A percentile compares a stretch with the other conserved stretches of the same genome.
These are phyloP conservation scores for Rhizoclosmatium sp. DNA, from an alignment of 192 early-diverging fungal species.

Conservation along the genomic window DNA sequence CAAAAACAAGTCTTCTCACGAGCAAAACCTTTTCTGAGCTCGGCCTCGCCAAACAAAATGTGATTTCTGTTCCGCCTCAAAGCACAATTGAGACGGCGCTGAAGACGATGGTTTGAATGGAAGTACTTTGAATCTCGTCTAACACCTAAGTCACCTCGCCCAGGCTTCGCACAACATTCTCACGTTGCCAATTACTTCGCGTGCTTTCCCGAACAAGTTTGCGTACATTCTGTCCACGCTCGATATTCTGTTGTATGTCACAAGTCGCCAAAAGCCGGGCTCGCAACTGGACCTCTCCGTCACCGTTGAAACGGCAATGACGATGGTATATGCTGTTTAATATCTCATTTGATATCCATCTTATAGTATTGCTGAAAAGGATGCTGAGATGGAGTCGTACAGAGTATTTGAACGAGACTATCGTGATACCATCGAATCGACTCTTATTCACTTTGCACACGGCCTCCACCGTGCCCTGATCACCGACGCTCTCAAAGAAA, in stretches of 20 bases:
- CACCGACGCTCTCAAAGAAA: conserved; percentile 50
- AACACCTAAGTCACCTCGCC: not conserved
- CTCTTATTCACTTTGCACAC: conserved; percentile 57
- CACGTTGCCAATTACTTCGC: conserved; percentile 65
- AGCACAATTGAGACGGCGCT: conserved; percentile 60
- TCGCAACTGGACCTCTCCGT: conserved; percentile 19
- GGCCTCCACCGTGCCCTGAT: conserved; percentile 68
- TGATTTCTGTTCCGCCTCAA: conserved; percentile 48
- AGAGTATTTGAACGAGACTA: conserved; percentile 51
- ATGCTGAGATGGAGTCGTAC: conserved; percentile 53
- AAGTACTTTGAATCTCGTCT: not conserved
- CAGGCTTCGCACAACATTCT: conserved; percentile 55
- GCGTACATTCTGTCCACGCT: conserved; percentile 62
- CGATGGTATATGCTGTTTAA: conserved; percentile 13
- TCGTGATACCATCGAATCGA: conserved; percentile 49
- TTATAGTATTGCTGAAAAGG: not conserved
- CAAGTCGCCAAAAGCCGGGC: conserved; percentile 13
- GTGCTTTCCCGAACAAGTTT: conserved; percentile 43
- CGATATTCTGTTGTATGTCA: conserved; percentile 55
- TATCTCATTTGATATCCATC: not conserved
- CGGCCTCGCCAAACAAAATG: conserved; percentile 20
- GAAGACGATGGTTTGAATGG: conserved; percentile 41
- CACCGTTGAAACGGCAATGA: conserved; percentile 38
- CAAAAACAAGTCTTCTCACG: not conserved
- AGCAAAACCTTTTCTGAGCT: conserved; percentile 37